Percentiles rank a stretch among this genome's conserved stretches.
Conservation (phyloP, 345 rosid species). For the Crucihimalaya himalaica region DNA sequence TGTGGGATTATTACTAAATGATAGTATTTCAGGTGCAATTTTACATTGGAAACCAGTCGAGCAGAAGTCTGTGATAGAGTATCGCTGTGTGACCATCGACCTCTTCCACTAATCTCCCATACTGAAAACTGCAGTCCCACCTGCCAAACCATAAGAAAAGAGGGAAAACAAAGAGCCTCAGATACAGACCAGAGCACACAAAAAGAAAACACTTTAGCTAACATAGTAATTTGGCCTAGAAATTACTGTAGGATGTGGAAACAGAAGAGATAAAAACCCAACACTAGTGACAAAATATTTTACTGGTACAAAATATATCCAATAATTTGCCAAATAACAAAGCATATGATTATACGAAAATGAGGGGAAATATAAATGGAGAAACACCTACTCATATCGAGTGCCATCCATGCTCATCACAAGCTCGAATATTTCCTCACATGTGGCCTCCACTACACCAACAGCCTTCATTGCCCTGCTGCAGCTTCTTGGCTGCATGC, state of each 20-base stretch:
- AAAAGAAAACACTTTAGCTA: background rate
- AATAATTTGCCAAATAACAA: background rate
- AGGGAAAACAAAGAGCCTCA: conserved; percentile 18
- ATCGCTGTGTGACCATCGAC: conserved; percentile 99
- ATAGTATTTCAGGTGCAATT: background rate
- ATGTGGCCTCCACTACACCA: conserved; percentile 95
- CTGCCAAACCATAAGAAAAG: conserved; percentile 49
- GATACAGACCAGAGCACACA: conserved; percentile 19
- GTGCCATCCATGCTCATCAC: conserved; percentile 99
- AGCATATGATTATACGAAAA: no score
- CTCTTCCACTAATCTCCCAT: conserved; percentile 97
- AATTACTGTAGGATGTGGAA: background rate
- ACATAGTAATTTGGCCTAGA: background rate
- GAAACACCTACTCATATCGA: conserved; percentile 91
- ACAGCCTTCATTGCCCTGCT: conserved; percentile 99
- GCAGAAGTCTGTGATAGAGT: conserved; percentile 92
- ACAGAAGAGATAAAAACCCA: background rate
- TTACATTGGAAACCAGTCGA: conserved; percentile 97
- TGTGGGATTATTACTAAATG: background rate
- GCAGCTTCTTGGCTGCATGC: conserved; percentile 96
- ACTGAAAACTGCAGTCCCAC: conserved; percentile 98
- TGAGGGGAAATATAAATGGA: no score
- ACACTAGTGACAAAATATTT: background rate
- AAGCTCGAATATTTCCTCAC: conserved; percentile 98
- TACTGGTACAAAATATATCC: background rate